Evolutionary conservation across 2,329 filamentous ascomycete species (phyloP).

Genomic region (Colletotrichum tropicicola): DNA sequence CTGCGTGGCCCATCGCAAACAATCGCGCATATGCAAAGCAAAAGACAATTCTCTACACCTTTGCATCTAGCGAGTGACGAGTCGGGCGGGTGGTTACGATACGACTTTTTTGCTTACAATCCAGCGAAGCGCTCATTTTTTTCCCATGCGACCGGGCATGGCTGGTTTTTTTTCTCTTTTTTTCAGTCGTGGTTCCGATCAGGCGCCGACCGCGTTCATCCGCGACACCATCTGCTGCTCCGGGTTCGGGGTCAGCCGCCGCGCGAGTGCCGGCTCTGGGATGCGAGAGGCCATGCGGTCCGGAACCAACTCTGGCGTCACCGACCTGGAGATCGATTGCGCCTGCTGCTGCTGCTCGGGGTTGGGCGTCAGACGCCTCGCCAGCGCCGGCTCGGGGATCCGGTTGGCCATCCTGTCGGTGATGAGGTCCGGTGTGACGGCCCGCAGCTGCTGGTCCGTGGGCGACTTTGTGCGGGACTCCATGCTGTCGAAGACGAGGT

Average conservation of each 20-base stretch:
- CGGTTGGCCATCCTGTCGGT: conserved; percentile 65
- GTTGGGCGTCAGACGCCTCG: conserved; percentile 55
- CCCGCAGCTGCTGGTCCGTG: conserved; percentile 52
- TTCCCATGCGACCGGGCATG: background rate
- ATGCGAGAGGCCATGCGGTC: conserved; percentile 70
- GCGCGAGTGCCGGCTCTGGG: conserved; percentile 53
- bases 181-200: background rate
- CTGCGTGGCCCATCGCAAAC: background rate
- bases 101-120: too few species aligned
- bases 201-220: conserved; percentile 37
- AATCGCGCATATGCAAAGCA: background rate
- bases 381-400: conserved; percentile 57
- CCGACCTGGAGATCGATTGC: conserved; percentile 30
- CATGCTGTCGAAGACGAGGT: conserved; percentile 28
- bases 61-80: conserved; percentile 10
- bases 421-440: conserved; percentile 65
- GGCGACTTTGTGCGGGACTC: conserved; percentile 23
- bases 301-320: conserved; percentile 66
- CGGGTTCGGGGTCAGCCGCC: conserved; percentile 57
- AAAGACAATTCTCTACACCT: background rate
- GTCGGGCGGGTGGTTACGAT: background rate
- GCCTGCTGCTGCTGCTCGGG: conserved; percentile 51
- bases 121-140: too few species aligned
- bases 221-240: conserved; percentile 50
- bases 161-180: background rate